Base-by-base conservation (phyloP, 148 eudicot species). In the Spergularia bocconei region DNA sequence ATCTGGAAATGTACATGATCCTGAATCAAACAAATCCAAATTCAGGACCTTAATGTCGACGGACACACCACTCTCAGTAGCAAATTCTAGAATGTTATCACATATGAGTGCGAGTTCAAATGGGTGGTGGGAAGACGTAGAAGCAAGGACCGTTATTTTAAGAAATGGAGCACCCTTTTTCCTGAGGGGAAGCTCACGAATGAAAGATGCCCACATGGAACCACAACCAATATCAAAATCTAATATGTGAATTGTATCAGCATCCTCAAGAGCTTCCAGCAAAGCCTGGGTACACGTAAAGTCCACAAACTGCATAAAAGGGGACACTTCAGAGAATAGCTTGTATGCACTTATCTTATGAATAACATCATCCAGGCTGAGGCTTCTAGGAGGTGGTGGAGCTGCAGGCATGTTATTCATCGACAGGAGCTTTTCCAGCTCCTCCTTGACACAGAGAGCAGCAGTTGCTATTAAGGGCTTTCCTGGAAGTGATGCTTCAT, bases 211-310 rank as follows among this genome's bases (percentile, higher is more conserved):
- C 91, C 91, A 88, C 36, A 82, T 85, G 20, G 85, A 85, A 57
- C 89, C 91, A 74, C 74, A 84, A 17, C 89, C 91, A 11, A 88
- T 75, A 75, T 88, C 91, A 38, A 88, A 86, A 68, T 88, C 91
- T 1, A 88, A n/a, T 1, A 88, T 82, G 44, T 88, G 91, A 54
- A 88, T 76, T 1, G 71, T 47, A 11, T 83, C 72, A 11, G 80
- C 78, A 2, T 77, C 85, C 0, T 77, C 85, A 51, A 86, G 62
- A 52, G 89, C 85, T 73, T 88, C 91, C 5, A 86, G 83, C 4
- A 86, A 19, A 19, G 85, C 85, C 72, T 88, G 91, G 54, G 87
- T 86, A 19, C 83, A 82, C 60, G 91, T 88, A 51, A 86, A 88
- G 64, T 88, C 79, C 66, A 81, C 50, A 53, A 88, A 86, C 50